Conservation (phyloP, 306 rosid species). For the Glycine soja region DNA sequence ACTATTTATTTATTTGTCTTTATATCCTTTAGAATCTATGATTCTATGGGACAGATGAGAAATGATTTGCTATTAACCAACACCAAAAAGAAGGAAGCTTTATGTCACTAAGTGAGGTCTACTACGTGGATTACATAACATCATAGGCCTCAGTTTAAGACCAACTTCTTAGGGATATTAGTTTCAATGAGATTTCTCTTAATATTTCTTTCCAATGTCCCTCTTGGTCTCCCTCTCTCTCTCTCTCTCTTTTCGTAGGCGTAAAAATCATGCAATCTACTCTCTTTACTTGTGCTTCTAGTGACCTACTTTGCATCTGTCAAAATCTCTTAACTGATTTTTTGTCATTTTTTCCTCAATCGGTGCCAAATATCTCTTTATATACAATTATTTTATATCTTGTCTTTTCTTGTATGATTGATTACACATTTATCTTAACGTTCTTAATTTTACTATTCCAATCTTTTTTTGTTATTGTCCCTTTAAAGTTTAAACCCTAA, state of each 20-base stretch:
- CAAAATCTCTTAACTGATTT: background rate
- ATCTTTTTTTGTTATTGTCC: background rate
- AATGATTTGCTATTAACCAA: slow-evolving; percentile 6
- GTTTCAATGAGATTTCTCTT: background rate
- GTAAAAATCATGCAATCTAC: background rate
- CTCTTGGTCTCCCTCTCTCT: background rate
- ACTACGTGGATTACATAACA: background rate
- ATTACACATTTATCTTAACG: background rate
- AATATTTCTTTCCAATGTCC: background rate
- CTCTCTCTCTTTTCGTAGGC: background rate
- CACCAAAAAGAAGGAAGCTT: background rate
- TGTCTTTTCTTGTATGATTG: background rate
- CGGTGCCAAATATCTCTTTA: background rate
- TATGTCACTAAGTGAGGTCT: background rate
- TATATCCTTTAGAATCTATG: slow-evolving; percentile 15
- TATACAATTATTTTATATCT: background rate
- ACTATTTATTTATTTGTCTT: slow-evolving; percentile 18
- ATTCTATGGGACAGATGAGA: slow-evolving; percentile 17
- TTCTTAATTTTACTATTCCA: background rate
- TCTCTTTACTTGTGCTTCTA: background rate
- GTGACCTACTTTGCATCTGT: background rate
- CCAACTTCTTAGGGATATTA: background rate
- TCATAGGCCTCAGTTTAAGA: background rate
- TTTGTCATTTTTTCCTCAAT: background rate
- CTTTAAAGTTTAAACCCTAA: background rate